Conservation (phyloP, 495 filamentous ascomycete species). For the Penicillium coprophilum region DNA sequence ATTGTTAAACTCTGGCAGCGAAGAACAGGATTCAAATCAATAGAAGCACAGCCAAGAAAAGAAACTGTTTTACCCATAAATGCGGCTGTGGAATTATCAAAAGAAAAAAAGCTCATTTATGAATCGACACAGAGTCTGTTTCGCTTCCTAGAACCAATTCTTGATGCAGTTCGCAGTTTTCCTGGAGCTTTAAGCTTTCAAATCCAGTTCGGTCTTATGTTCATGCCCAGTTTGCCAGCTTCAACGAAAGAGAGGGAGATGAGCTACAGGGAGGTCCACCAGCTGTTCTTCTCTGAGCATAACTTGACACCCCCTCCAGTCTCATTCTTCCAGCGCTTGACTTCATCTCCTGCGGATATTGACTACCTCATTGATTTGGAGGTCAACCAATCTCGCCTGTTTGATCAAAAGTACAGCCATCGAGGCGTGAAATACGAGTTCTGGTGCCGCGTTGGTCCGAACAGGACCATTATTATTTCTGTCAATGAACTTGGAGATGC, state of each 20-base stretch:
- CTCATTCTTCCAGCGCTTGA: conserved; percentile 33
- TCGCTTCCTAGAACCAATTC: conserved; percentile 20
- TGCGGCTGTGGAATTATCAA: background rate
- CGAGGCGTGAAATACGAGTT: conserved; percentile 52
- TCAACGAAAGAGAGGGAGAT: conserved; percentile 20
- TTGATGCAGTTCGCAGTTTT: conserved; percentile 31
- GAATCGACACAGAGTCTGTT: conserved; percentile 20
- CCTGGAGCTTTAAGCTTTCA: conserved; percentile 36
- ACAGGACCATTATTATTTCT: conserved; percentile 44
- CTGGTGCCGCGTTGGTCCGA: conserved; percentile 34
- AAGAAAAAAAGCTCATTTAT: conserved; percentile 3
- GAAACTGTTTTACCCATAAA: background rate
- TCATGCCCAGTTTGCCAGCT: conserved; percentile 20
- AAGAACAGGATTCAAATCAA: background rate
- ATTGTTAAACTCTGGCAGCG: background rate
- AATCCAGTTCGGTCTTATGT: conserved; percentile 39
- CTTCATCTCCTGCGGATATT: conserved; percentile 37
- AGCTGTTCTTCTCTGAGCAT: background rate
- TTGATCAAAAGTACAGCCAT: conserved; percentile 27
- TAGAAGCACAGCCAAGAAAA: background rate
- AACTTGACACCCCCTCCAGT: background rate
- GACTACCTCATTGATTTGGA: conserved; percentile 39
- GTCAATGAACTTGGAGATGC: conserved; percentile 44
- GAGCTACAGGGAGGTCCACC: conserved; percentile 4
- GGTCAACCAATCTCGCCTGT: conserved; percentile 27